Evolutionary conservation across 2,329 filamentous ascomycete species (phyloP).

Genomic region (Penicillium sp.): DNA sequence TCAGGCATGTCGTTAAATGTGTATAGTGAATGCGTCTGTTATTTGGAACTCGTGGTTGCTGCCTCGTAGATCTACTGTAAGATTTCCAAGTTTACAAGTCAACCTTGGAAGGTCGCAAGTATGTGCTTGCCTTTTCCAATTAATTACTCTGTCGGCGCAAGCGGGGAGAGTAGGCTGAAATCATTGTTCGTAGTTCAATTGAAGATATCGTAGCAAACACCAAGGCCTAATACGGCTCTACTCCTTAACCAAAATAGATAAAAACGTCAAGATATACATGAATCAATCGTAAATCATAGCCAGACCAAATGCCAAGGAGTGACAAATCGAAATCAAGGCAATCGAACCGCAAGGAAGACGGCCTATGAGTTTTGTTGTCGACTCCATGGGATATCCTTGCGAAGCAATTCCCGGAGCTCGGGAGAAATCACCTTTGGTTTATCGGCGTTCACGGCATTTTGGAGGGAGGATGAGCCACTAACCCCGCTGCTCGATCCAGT

Average conservation of each 20-base stretch:
- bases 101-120: too few relatives aligned
- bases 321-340: background rate
- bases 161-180: background rate
- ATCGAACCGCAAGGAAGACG: background rate
- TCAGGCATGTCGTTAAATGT: background rate
- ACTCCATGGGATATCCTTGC: conserved; percentile 57
- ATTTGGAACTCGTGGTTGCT: too few relatives aligned
- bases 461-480: conserved; percentile 21
- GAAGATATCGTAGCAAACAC: background rate
- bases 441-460: conserved; percentile 22
- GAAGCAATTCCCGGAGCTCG: conserved; percentile 64
- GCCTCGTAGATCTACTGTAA: too few relatives aligned
- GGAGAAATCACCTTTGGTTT: conserved; percentile 61
- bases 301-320: background rate
- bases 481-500: conserved; percentile 29
- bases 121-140: too few relatives aligned
- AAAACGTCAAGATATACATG: background rate
- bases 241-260: background rate
- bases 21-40: background rate
- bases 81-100: too few relatives aligned
- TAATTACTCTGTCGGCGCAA: too few relatives aligned
- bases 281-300: conserved; percentile 6
- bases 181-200: background rate
- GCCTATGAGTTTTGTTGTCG: conserved; percentile 16
- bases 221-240: background rate